Evolutionary conservation across 1,139 yeast genomes (phyloP).

Genomic region (Blastobotrys serpentis): DNA sequence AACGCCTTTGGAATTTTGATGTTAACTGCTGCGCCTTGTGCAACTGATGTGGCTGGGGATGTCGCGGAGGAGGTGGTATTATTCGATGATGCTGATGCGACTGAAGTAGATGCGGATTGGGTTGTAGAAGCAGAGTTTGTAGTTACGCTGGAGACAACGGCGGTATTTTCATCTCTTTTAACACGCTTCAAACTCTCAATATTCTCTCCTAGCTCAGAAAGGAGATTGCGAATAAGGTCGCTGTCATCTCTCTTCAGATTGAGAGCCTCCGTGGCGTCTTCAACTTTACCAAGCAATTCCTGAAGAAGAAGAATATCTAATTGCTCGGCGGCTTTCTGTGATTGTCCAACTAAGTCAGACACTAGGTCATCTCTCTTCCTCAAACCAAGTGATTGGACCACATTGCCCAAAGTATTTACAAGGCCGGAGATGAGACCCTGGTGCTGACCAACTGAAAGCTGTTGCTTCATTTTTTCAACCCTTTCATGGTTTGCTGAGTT

Average conservation of each 20-base stretch:
- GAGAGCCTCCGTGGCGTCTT: background rate
- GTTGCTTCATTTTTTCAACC: too few relatives aligned
- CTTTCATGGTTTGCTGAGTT: too few relatives aligned
- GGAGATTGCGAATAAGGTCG: background rate
- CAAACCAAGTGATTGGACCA: background rate
- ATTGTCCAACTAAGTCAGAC: background rate
- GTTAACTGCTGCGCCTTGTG: constrained; percentile 4
- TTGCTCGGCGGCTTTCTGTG: background rate
- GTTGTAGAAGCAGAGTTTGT: too few relatives aligned
- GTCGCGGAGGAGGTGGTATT: background rate
- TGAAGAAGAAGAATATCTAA: background rate
- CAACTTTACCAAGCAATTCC: background rate
- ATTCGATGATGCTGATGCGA: background rate
- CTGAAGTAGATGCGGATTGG: too few relatives aligned
- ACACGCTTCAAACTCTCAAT: background rate
- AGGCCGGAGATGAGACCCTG: background rate
- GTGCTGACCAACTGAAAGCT: too few relatives aligned
- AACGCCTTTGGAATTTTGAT: constrained; percentile 9
- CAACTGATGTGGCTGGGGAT: background rate
- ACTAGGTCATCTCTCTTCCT: constrained; percentile 5
- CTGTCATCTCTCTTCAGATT: background rate
- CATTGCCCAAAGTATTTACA: background rate
- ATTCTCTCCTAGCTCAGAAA: background rate
- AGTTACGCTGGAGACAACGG: constrained; percentile 6
- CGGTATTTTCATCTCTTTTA: background rate